Percentiles rank a stretch among this genome's conserved stretches.
These are phyloP conservation scores for Helminthosporium solani DNA, from an alignment of 2,329 filamentous ascomycete genomes.

Conservation along the genomic window DNA sequence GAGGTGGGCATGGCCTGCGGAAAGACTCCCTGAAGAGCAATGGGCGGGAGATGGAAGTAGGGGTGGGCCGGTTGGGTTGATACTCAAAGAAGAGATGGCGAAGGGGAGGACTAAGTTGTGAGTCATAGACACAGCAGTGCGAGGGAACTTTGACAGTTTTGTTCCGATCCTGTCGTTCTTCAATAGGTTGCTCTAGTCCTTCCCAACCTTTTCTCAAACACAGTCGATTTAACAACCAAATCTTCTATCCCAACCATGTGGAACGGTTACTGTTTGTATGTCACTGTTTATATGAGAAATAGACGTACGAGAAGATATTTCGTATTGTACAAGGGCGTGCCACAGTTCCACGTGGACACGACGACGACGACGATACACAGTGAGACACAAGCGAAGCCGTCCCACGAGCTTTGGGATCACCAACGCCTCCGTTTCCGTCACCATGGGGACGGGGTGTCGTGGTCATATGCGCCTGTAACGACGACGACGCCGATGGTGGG, in stretches of 20 bases:
- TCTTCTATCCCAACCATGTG: too few species aligned
- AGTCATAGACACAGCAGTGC: not conserved
- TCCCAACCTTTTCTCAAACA: too few species aligned
- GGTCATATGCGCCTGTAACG: not conserved
- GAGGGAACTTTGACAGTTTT: too few species aligned
- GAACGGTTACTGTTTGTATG: too few species aligned
- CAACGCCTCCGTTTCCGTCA: not conserved
- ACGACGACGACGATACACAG: not conserved
- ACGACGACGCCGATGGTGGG: not conserved
- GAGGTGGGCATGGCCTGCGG: constrained; percentile 60
- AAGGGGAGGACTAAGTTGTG: constrained; percentile 35
- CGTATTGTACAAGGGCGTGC: too few species aligned
- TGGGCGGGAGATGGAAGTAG: constrained; percentile 44
- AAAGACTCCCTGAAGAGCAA: constrained; percentile 40
- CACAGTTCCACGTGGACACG: not conserved
- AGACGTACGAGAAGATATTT: too few species aligned
- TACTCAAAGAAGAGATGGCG: constrained; percentile 45
- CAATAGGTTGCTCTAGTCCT: too few species aligned
- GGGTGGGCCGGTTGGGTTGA: constrained; percentile 40
- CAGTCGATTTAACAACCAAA: too few species aligned
- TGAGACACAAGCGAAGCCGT: not conserved
- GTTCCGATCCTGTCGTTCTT: too few species aligned
- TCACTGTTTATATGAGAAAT: too few species aligned
- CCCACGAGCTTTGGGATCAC: not conserved
- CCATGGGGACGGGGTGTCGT: not conserved